Evolutionary conservation across 768 basidiomycete genomes (phyloP).

Genomic region (Suillus plorans): DNA sequence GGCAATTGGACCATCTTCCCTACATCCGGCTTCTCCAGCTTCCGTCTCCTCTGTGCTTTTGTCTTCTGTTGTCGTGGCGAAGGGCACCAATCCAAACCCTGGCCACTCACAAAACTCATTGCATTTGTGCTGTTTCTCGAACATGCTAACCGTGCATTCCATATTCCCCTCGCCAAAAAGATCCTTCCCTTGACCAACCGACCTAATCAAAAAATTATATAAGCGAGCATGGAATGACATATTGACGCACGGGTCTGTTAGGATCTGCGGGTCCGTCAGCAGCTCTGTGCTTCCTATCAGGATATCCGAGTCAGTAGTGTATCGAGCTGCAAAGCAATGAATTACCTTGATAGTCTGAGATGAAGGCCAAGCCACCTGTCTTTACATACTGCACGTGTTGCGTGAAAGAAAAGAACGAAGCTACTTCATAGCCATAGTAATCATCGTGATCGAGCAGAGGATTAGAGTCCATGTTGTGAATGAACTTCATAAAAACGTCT

Average conservation of each 20-base stretch:
- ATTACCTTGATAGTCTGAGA: conserved; percentile 14
- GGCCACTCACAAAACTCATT: conserved; percentile 5
- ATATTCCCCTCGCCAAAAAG: conserved; percentile 12
- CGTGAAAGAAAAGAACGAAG: conserved; percentile 7
- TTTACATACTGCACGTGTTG: conserved; percentile 13
- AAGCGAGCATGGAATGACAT: not conserved
- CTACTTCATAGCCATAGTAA: not conserved
- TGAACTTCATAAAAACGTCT: conserved; percentile 6
- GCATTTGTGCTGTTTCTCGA: conserved; percentile 5
- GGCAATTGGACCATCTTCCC: too few relatives aligned
- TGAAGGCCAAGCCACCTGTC: not conserved
- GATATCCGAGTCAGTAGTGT: not conserved
- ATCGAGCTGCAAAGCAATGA: not conserved
- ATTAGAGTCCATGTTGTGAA: conserved; percentile 6
- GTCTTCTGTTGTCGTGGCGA: too few relatives aligned
- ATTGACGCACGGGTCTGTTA: not conserved
- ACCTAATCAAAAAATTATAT: not conserved
- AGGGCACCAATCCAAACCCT: conserved; percentile 5
- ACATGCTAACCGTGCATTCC: conserved; percentile 2
- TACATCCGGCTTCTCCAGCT: too few relatives aligned
- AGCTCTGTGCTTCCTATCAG: not conserved
- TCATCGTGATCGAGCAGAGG: not conserved
- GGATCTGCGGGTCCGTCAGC: not conserved
- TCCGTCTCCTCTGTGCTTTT: too few relatives aligned
- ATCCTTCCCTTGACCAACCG: not conserved